A percentile compares a stretch with the other conserved stretches of the same genome.
Evolutionary conservation across 164 flowering plant genomes (phyloP).

Genomic region (Euptelea pleiosperma): DNA sequence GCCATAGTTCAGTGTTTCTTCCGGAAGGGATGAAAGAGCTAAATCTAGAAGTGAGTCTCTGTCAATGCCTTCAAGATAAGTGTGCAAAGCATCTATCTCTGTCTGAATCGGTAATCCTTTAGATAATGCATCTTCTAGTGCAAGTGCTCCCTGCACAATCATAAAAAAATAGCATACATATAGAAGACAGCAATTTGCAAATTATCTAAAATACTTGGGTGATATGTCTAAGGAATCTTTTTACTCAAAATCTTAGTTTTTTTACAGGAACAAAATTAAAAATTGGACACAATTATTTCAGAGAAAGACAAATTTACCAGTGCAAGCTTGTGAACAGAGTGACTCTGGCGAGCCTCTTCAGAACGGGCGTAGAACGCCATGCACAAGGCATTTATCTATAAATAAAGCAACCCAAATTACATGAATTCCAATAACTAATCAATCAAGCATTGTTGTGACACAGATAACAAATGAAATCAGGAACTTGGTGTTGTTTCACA

Average conservation of each 20-base stretch:
- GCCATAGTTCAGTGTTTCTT: constrained; percentile 62
- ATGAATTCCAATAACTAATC: constrained; percentile 1
- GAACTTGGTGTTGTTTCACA: too few relatives aligned
- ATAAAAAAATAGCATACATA: too few relatives aligned
- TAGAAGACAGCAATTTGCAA: too few relatives aligned
- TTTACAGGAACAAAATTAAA: too few relatives aligned
- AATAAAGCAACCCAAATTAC: constrained; percentile 11
- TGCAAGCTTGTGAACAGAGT: constrained; percentile 88
- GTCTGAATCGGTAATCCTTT: constrained; percentile 77
- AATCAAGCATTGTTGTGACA: neutral
- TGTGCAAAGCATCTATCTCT: constrained; percentile 60
- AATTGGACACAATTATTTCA: neutral
- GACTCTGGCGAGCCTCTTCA: constrained; percentile 87
- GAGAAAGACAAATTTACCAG: constrained; percentile 44
- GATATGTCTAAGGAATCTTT: too few relatives aligned
- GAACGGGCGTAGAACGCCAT: constrained; percentile 96
- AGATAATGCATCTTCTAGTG: constrained; percentile 86
- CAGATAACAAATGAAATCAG: too few relatives aligned
- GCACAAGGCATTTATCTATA: constrained; percentile 86
- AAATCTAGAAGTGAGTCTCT: constrained; percentile 69
- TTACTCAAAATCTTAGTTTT: too few relatives aligned
- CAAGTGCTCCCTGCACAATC: constrained; percentile 72
- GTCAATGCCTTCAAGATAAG: constrained; percentile 64
- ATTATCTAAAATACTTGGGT: too few relatives aligned
- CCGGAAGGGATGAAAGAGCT: constrained; percentile 85